Percentiles rank a stretch among this genome's conserved stretches.
Evolutionary conservation across 169 alveolate species (phyloP).

Genomic region (Cryptosporidium xiaoi): DNA sequence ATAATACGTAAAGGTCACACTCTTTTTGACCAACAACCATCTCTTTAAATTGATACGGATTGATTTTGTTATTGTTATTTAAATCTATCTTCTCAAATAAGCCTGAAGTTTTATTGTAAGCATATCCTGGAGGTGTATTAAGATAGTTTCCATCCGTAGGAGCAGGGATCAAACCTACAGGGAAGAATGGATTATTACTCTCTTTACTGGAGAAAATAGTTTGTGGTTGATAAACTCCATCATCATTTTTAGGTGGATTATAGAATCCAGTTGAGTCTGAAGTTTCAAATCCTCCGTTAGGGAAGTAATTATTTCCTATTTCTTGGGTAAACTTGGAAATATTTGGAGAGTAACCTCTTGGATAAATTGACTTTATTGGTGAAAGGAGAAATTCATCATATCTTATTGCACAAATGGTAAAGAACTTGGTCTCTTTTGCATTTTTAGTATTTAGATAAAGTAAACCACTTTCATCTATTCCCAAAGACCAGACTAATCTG

Average conservation of each 20-base stretch:
- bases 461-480: slow-evolving; percentile 10
- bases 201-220: neutral
- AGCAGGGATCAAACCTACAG: slow-evolving; percentile 44
- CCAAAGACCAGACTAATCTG: slow-evolving; percentile 32
- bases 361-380: slow-evolving; percentile 13
- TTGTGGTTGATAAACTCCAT: slow-evolving; percentile 15
- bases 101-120: slow-evolving; percentile 33
- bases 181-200: slow-evolving; percentile 35
- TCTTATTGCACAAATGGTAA: slow-evolving; percentile 36
- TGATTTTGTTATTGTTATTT: slow-evolving; percentile 9
- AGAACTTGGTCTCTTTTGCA: neutral
- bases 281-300: slow-evolving; percentile 33
- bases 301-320: slow-evolving; percentile 8
- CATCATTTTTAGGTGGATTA: neutral
- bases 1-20: slow-evolving; percentile 32
- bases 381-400: neutral
- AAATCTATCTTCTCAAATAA: slow-evolving; percentile 24
- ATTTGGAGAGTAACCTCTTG: slow-evolving; percentile 53
- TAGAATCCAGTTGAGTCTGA: slow-evolving; percentile 17
- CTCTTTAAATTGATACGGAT: slow-evolving; percentile 51
- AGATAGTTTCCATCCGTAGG: slow-evolving; percentile 12
- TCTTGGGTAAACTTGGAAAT: slow-evolving; percentile 20
- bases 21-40: slow-evolving; percentile 21
- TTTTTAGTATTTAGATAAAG: slow-evolving; percentile 12
- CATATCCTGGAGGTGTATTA: slow-evolving; percentile 28